phyloP scores from a whole-genome alignment of 1,139 yeast genomes.

The Kodamaea arcana region DNA sequence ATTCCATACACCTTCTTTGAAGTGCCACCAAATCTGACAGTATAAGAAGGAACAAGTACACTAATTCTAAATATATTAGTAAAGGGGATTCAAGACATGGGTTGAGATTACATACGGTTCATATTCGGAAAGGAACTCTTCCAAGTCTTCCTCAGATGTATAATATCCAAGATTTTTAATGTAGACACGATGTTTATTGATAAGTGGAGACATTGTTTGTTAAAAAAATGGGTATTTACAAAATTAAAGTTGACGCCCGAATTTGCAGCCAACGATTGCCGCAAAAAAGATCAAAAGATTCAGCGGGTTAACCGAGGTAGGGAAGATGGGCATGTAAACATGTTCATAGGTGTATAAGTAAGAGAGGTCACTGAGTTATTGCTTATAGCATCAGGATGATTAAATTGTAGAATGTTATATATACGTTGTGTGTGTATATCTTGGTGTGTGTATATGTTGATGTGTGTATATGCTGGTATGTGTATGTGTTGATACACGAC shows the following conservation, averaged over 20 bases:
- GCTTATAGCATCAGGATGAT: too few relatives aligned
- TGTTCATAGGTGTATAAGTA: too few relatives aligned
- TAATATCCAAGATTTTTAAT: constrained; percentile 51
- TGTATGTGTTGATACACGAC: too few relatives aligned
- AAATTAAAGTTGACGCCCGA: background rate
- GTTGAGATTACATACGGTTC: constrained; percentile 19
- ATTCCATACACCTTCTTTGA: constrained; percentile 52
- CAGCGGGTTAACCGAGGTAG: too few relatives aligned
- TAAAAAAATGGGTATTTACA: background rate
- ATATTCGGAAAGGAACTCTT: constrained; percentile 36
- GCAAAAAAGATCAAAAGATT: too few relatives aligned
- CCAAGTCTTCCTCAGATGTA: constrained; percentile 51
- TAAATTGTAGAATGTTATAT: too few relatives aligned
- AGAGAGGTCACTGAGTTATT: too few relatives aligned
- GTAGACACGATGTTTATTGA: constrained; percentile 26
- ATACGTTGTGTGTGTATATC: too few relatives aligned
- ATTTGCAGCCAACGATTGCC: constrained; percentile 1
- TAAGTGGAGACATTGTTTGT: constrained; percentile 25
- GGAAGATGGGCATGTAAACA: too few relatives aligned
- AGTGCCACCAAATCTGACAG: constrained; percentile 43
- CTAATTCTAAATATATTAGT: constrained; percentile 22
- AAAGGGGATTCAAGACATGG: constrained; percentile 5
- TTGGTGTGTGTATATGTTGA: too few relatives aligned
- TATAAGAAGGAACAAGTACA: constrained; percentile 52
- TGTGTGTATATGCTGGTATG: too few relatives aligned